Conservation (phyloP, 257 asterid species). For the Penstemon newberryi region DNA sequence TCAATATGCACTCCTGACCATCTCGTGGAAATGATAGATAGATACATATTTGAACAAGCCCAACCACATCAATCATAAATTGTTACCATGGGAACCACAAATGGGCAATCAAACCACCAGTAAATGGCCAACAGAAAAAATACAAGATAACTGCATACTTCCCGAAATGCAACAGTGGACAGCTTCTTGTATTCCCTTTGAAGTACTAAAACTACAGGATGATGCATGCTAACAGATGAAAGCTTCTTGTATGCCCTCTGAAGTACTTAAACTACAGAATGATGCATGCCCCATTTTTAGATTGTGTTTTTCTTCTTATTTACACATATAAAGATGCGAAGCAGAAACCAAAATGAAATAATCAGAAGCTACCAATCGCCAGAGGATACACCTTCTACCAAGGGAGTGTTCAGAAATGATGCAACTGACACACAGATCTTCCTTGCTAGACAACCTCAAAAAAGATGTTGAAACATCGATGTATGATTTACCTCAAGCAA, state of each 20-base stretch:
- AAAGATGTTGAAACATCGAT: slow-evolving; percentile 8
- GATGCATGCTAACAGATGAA: not conserved
- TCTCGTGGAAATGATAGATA: slow-evolving; percentile 4
- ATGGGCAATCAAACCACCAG: slow-evolving; percentile 17
- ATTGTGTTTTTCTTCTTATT: not conserved
- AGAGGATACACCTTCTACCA: slow-evolving; percentile 29
- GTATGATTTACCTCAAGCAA: slow-evolving; percentile 1
- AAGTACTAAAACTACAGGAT: slow-evolving; percentile 11
- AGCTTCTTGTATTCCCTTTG: slow-evolving; percentile 8
- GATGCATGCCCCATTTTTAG: not conserved
- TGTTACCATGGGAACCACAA: slow-evolving; percentile 17
- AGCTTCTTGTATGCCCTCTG: not conserved
- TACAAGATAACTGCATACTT: not conserved
- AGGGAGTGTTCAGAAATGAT: slow-evolving; percentile 18
- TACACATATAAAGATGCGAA: slow-evolving; percentile 16
- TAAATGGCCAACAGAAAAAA: not conserved
- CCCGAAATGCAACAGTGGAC: slow-evolving; percentile 11
- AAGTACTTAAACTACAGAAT: not conserved
- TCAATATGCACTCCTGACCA: slow-evolving; percentile 26
- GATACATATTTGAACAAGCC: slow-evolving; percentile 15
- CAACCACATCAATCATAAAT: slow-evolving; percentile 14
- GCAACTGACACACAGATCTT: slow-evolving; percentile 21
- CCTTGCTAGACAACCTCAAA: slow-evolving; percentile 27
- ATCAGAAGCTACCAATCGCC: slow-evolving; percentile 20
- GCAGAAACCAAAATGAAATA: slow-evolving; percentile 5